A percentile compares a stretch with the other conserved stretches of the same genome.
phyloP scores from a whole-genome alignment of 179 eudicot genomes.

The Gypsophila paniculata region DNA sequence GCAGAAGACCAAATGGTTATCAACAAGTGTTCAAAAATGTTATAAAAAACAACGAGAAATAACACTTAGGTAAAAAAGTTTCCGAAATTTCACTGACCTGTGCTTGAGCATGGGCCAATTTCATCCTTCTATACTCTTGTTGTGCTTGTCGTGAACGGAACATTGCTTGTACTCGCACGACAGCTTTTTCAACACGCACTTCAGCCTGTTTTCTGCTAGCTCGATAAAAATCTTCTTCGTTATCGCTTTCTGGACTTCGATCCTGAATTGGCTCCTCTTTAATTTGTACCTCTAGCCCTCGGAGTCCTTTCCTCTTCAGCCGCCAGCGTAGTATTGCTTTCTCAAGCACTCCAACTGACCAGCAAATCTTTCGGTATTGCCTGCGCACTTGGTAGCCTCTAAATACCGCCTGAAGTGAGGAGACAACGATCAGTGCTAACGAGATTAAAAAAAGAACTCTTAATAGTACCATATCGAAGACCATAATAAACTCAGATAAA shows the following conservation, averaged over 20 bases:
- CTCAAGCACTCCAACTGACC: constrained; percentile 92
- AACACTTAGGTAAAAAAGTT: neutral
- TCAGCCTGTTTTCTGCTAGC: constrained; percentile 89
- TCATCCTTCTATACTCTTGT: constrained; percentile 81
- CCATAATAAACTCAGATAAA: too few relatives aligned
- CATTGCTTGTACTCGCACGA: constrained; percentile 84
- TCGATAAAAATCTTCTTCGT: constrained; percentile 78
- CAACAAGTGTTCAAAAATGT: neutral
- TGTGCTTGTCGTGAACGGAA: constrained; percentile 89
- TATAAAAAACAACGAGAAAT: too few relatives aligned
- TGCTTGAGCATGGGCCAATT: constrained; percentile 58
- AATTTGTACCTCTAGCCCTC: constrained; percentile 56
- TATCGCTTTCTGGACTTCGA: constrained; percentile 41
- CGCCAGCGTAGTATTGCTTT: constrained; percentile 90
- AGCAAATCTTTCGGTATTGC: constrained; percentile 62
- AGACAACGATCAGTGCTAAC: neutral
- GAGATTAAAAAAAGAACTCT: neutral
- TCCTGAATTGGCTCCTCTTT: constrained; percentile 37
- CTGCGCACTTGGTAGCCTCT: constrained; percentile 73
- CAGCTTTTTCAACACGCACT: constrained; percentile 82
- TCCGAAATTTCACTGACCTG: constrained; percentile 29
- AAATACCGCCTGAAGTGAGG: constrained; percentile 49
- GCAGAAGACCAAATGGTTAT: constrained; percentile 24
- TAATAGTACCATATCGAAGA: neutral
- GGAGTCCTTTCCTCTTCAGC: constrained; percentile 64